Base-by-base conservation (phyloP, 352 stramenopile genomes). In the Pythium graminicola region DNA sequence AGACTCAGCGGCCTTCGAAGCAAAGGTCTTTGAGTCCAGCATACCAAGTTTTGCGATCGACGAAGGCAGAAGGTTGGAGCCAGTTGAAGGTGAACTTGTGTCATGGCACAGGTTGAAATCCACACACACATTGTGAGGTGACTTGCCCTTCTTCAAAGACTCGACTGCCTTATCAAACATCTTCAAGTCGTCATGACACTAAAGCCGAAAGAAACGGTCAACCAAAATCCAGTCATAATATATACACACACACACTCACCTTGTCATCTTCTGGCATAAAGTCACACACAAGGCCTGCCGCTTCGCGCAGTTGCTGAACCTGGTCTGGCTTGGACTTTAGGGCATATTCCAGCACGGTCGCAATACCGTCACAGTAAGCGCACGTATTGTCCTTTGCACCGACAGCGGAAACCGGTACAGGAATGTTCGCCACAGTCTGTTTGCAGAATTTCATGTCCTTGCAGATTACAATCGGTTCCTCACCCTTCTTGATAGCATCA, bases 101-200 rank as follows among this genome's bases (percentile, higher is more conserved):
- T 31, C n/a, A 19, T 39, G 28, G 38, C 49, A 56, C 47, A 80
- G 81, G 43, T 84, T 76, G 9, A 86, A 55, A 3, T 52, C 55
- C 13, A 71, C 49, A 44, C 79, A 89, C 32, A 89, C 64, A 22
- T 68, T 77, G 50, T 84, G 68, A 1, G 79, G 79, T 35, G 70
- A 63, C 59, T 89, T 85, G 39, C 74, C 73, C 23, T 42, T 54
- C 51, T 85, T 72, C 19, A 90, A 28, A 32, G 69, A 57, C 24
- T 39, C 48, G 9, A 87, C 60, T 16, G 70, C 77, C 38, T 62
- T 43, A 54, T 87, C 76, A 40, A 90, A 88, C 49, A 82, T 74
- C 50, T 84, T 82, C 19, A 88, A 42, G 38, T 87, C 66, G 40
- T 87, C 64, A 45, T 87, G 75, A 33, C 80, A 90, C 75, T 88